Conservation (phyloP, 1,139 yeast species). For the Torulaspora pretoriensis region DNA sequence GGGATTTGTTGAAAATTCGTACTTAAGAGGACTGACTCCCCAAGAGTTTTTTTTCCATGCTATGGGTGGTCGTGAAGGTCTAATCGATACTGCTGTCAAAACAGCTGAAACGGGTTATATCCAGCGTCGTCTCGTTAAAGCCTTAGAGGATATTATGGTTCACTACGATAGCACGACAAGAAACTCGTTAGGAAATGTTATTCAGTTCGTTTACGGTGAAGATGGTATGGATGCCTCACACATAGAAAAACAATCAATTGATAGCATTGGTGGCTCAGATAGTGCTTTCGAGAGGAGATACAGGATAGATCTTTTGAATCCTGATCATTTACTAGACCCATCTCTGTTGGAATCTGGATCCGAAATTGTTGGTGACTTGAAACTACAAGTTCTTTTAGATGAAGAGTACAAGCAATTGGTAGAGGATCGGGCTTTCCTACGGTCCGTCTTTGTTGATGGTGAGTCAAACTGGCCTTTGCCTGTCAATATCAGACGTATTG, state of each 20-base stretch:
- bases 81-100: conserved; percentile 97
- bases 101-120: conserved; percentile 99
- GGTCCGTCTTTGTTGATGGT: conserved; percentile 87
- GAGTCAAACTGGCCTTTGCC: conserved; percentile 98
- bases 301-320: conserved; percentile 80
- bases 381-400: conserved; percentile 74
- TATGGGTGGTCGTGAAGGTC: conserved; percentile 99
- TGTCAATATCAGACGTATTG: conserved; percentile 91
- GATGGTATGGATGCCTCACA: conserved; percentile 99
- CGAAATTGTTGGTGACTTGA: conserved; percentile 86
- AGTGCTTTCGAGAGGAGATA: conserved; percentile 77
- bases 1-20: conserved; percentile 97
- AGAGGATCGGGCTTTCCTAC: conserved; percentile 72
- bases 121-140: conserved; percentile 97
- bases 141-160: conserved; percentile 97
- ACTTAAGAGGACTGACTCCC: conserved; percentile 94
- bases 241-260: conserved; percentile 95
- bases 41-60: conserved; percentile 99
- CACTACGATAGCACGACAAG: conserved; percentile 98
- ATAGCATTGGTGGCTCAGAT: conserved; percentile 92
- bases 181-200: conserved; percentile 92
- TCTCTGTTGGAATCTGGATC: conserved; percentile 81
- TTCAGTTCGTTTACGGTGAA: conserved; percentile 97
- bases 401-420: conserved; percentile 75
- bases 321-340: conserved; percentile 59